Evolutionary conservation across 257 asterid genomes (phyloP).

Genomic region (Solanum sejunctum): DNA sequence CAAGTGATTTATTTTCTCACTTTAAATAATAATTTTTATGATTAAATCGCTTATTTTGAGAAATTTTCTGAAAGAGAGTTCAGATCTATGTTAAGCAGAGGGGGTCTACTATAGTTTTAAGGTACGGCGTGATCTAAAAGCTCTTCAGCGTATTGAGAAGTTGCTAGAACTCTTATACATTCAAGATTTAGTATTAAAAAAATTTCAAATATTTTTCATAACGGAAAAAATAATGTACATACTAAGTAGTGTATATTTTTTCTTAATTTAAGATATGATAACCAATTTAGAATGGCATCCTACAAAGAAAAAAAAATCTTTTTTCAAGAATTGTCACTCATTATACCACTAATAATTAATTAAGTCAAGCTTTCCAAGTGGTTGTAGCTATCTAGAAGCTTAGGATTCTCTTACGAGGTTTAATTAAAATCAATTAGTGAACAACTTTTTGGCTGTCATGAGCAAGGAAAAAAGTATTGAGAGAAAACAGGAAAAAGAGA

Average conservation of each 20-base stretch:
- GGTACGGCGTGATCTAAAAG: background rate
- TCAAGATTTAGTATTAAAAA: background rate
- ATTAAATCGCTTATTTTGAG: background rate
- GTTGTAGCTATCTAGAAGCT: background rate
- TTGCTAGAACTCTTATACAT: background rate
- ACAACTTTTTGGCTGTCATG: slow-evolving; percentile 1
- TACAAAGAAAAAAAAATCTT: background rate
- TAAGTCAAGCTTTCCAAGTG: background rate
- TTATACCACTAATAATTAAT: background rate
- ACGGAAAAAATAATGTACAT: fast-evolving
- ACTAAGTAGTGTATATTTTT: background rate
- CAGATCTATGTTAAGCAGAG: background rate
- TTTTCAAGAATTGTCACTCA: background rate
- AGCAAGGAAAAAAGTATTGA: background rate
- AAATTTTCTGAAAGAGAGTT: background rate
- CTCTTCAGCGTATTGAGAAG: fast-evolving
- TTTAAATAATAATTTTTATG: background rate
- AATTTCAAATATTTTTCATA: background rate
- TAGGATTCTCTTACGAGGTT: slow-evolving; percentile 1
- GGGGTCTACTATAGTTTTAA: background rate
- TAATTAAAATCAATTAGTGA: background rate
- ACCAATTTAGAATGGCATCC: background rate
- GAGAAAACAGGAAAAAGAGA: background rate
- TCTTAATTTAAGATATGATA: background rate
- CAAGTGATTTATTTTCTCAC: no score